Base-by-base conservation (phyloP, 2,329 filamentous ascomycete species). In the Monosporascus sp. region DNA sequence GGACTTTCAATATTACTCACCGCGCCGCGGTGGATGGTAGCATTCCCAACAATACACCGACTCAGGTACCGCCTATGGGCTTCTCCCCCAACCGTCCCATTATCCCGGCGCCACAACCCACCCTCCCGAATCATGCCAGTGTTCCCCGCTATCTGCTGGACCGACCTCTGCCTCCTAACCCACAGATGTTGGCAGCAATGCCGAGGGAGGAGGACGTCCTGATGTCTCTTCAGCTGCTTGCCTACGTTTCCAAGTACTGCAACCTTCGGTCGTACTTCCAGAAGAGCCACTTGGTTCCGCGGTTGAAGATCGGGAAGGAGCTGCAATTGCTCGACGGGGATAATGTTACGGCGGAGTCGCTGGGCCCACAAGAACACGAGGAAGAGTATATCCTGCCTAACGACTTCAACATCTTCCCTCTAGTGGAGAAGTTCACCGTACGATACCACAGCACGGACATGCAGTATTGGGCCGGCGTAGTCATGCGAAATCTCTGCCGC, bases 391-490 rank as follows among this genome's bases (percentile, higher is more conserved):
- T 95, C 25, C 80, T 96, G 7, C 89, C 92, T 15, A 93, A 97
- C 66, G 90, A 97, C 70, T 93, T 96, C 73, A 99, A 99, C 72
- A 96, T 99, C 60, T 99, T 99, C 73, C 94, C 94, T 2, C 78
- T 99, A 37, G 94, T 99, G 47, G 94, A 99, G 72, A 97, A 97
- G 71, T 99, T 97, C 69, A 99, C 94, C 5, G 90, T 97, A 31
- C 85, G 94, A 59, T 91, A 97, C 67, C 90, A 97, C 72, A 91
- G 89, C 59, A 89, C 90, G 54, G 92, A 97, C 68, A 99, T 99
- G 94, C 93, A 97, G 70, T 99, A 99, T 75, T 99, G 94, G 94
- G 94, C 94, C 18, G 94, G 93, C 57, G 94, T 99, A 17, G 94
- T 99, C 46, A 99, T 99, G 94, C 84, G 94, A 59, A 99, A 99